These are phyloP conservation scores for Immersiella caudata DNA, from an alignment of 495 filamentous ascomycete species.

Conservation along the genomic window DNA sequence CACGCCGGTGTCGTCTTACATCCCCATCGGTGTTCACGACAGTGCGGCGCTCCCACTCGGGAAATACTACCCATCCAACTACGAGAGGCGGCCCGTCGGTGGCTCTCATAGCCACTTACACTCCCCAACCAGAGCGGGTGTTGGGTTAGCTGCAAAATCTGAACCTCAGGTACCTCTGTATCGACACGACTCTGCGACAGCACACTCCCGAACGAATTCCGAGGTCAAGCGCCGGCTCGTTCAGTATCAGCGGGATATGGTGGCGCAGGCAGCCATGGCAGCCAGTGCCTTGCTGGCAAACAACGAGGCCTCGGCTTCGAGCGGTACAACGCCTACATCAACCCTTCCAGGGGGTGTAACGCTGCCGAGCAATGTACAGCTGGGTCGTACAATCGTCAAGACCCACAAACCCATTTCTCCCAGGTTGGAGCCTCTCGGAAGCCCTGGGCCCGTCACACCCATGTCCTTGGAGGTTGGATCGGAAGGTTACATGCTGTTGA, in stretches of 20 bases:
- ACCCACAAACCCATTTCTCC: conserved; percentile 62
- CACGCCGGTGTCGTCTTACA: conserved; percentile 48
- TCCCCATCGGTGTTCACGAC: conserved; percentile 42
- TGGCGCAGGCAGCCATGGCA: conserved; percentile 55
- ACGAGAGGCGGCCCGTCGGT: conserved; percentile 39
- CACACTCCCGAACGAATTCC: conserved; percentile 41
- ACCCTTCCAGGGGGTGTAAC: background rate
- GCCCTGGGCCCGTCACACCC: conserved; percentile 77
- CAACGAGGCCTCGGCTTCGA: background rate
- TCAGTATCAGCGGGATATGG: conserved; percentile 65
- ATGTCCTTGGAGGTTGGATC: conserved; percentile 64
- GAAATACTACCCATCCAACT: conserved; percentile 61
- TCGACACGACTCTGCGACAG: conserved; percentile 15
- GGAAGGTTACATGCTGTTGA: conserved; percentile 51
- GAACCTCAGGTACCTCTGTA: conserved; percentile 37
- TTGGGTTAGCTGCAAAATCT: conserved; percentile 25
- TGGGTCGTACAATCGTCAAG: conserved; percentile 26
- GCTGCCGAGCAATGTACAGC: conserved; percentile 16
- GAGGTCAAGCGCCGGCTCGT: conserved; percentile 55
- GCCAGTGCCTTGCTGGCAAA: conserved; percentile 40
- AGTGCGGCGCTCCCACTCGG: conserved; percentile 48
- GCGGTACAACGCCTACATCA: background rate
- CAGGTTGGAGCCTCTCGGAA: conserved; percentile 67
- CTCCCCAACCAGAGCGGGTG: conserved; percentile 21
- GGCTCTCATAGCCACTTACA: conserved; percentile 23